A percentile compares a stretch with the other conserved stretches of the same genome.
These are phyloP conservation scores for Lactifluus pinguis DNA, from an alignment of 768 basidiomycete species.

Conservation along the genomic window DNA sequence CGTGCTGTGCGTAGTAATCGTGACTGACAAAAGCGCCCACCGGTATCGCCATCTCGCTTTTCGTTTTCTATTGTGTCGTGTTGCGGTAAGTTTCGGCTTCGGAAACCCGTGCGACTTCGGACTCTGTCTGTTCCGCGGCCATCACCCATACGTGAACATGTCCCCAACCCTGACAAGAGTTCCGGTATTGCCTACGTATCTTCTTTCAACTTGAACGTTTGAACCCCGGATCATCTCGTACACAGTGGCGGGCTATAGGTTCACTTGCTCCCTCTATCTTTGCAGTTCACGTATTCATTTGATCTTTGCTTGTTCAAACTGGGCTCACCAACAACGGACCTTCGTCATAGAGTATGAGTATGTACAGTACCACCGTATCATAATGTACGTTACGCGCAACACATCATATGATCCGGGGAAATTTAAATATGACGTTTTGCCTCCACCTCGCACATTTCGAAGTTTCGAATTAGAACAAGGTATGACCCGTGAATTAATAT, in stretches of 20 bases:
- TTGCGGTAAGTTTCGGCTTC: neutral
- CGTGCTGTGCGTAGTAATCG: neutral
- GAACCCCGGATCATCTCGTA: neutral
- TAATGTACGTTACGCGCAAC: too few relatives aligned
- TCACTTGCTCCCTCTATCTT: too few relatives aligned
- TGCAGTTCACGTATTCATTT: too few relatives aligned
- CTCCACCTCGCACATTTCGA: too few relatives aligned
- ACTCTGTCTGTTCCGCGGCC: neutral
- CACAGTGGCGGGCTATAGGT: neutral
- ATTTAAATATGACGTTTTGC: too few relatives aligned
- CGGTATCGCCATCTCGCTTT: neutral
- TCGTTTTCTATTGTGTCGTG: neutral
- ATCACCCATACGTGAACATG: neutral
- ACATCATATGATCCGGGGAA: too few relatives aligned
- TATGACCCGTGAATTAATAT: too few relatives aligned
- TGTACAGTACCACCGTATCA: too few relatives aligned
- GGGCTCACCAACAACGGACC: too few relatives aligned
- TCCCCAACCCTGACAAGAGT: neutral
- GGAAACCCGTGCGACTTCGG: constrained; percentile 2
- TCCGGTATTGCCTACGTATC: neutral
- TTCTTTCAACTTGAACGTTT: neutral
- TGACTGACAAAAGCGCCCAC: neutral
- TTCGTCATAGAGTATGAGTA: too few relatives aligned
- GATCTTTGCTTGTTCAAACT: too few relatives aligned
- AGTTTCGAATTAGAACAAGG: too few relatives aligned